Conservation (phyloP, 148 eudicot species). For the Rhododendron henanense region DNA sequence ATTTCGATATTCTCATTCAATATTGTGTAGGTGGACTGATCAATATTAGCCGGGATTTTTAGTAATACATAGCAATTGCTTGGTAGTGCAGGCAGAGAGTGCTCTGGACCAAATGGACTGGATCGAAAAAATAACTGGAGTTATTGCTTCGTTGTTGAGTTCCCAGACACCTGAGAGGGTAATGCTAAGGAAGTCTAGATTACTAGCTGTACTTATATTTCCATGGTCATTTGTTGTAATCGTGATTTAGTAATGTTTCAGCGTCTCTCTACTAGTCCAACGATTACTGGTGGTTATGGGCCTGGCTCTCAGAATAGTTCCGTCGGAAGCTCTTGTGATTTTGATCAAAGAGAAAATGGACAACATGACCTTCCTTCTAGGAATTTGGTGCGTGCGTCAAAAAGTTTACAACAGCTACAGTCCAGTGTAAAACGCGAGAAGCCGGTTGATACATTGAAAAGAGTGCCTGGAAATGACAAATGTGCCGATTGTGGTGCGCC, state of each 20-base stretch:
- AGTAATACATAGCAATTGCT: constrained; percentile 6
- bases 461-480: constrained; percentile 77
- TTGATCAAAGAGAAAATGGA: constrained; percentile 27
- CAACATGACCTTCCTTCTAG: constrained; percentile 31
- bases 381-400: constrained; percentile 32
- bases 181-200: constrained; percentile 1
- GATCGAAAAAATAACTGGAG: constrained; percentile 95
- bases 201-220: not conserved
- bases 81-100: constrained; percentile 76
- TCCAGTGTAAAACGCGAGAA: constrained; percentile 45
- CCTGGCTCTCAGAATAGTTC: constrained; percentile 40
- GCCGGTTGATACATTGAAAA: constrained; percentile 66
- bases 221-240: not conserved
- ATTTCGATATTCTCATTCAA: constrained; percentile 4
- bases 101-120: constrained; percentile 85
- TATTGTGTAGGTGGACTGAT: not conserved
- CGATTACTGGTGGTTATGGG: constrained; percentile 5
- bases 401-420: constrained; percentile 60
- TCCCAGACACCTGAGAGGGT: constrained; percentile 82
- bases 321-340: constrained; percentile 43
- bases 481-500: constrained; percentile 98
- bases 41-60: not conserved
- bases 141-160: constrained; percentile 69
- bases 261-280: constrained; percentile 45
- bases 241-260: constrained; percentile 26